Conservation (phyloP, 257 asterid genomes). For the Solanum appendiculatum region DNA sequence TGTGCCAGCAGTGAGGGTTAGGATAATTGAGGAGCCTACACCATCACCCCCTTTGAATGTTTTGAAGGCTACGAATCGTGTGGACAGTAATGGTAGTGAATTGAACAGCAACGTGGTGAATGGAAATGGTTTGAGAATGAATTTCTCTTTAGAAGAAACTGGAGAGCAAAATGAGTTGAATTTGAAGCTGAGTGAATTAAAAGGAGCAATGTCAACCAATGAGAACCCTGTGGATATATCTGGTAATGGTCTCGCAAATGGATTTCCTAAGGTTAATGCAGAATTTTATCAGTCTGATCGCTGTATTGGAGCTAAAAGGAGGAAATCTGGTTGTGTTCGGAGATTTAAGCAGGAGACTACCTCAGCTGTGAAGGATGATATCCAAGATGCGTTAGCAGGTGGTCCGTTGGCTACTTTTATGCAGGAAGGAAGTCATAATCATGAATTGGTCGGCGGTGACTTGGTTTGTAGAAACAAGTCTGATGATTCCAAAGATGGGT, state of each 20-base stretch:
- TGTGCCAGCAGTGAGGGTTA: constrained; percentile 9
- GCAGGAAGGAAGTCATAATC: constrained; percentile 24
- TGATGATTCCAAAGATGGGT: constrained; percentile 37
- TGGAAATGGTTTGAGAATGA: constrained; percentile 28
- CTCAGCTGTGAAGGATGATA: constrained; percentile 19
- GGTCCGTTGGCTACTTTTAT: constrained; percentile 10
- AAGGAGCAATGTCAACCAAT: constrained; percentile 19
- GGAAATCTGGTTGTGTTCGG: constrained; percentile 89
- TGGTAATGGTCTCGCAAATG: constrained; percentile 20
- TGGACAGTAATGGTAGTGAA: constrained; percentile 1
- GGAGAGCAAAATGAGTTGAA: constrained; percentile 41
- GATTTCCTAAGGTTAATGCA: constrained; percentile 26
- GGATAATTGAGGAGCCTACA: constrained; percentile 8
- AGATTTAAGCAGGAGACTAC: constrained; percentile 61
- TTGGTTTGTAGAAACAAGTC: constrained; percentile 20
- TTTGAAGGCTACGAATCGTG: background rate
- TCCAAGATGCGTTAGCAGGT: constrained; percentile 16
- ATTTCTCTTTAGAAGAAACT: constrained; percentile 18
- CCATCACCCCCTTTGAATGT: background rate
- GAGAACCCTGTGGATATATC: constrained; percentile 17
- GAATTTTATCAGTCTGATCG: constrained; percentile 44
- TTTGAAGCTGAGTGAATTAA: constrained; percentile 56
- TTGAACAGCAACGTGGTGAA: constrained; percentile 21
- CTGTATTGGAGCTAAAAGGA: constrained; percentile 65
- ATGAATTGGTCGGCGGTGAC: constrained; percentile 16